phyloP scores from a whole-genome alignment of 1,284 basidiomycete genomes.

The Puccinia horiana region DNA sequence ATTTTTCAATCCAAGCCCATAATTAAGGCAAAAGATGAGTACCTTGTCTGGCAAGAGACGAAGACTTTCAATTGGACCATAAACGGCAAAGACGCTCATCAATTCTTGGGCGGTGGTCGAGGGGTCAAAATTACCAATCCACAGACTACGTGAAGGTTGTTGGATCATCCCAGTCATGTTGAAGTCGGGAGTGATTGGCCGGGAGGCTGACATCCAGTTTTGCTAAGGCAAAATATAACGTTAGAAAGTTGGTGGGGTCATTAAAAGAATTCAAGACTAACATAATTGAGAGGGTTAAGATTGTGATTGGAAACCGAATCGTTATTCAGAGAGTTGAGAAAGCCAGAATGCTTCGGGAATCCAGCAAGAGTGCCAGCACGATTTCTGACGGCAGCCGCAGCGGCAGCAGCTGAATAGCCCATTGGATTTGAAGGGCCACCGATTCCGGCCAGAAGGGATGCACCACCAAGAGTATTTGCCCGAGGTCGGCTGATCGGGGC shows the following conservation, averaged over 20 bases:
- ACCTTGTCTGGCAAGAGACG: conserved; percentile 94
- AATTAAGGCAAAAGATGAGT: neutral
- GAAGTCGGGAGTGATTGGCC: conserved; percentile 43
- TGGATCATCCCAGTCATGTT: conserved; percentile 60
- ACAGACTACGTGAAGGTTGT: conserved; percentile 88
- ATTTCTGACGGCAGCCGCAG: conserved; percentile 30
- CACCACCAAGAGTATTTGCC: conserved; percentile 32
- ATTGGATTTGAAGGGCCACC: neutral
- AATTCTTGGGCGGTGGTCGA: conserved; percentile 90
- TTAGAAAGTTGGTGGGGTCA: neutral
- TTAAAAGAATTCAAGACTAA: conserved; percentile 20
- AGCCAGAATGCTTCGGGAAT: conserved; percentile 27
- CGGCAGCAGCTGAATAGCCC: conserved; percentile 2
- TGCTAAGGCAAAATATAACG: no score
- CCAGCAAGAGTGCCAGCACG: conserved; percentile 38
- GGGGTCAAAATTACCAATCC: conserved; percentile 95
- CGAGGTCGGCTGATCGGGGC: conserved; percentile 21
- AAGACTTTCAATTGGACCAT: conserved; percentile 93
- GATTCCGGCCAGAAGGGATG: conserved; percentile 28
- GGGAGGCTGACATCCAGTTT: conserved; percentile 39
- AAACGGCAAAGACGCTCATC: conserved; percentile 88
- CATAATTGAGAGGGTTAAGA: conserved; percentile 21
- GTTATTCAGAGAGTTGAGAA: conserved; percentile 23
- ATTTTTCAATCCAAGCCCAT: neutral
- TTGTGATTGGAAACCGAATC: conserved; percentile 1